These are phyloP conservation scores for Clarireedia monteithiana DNA, from an alignment of 2,329 filamentous ascomycete species.

Conservation along the genomic window DNA sequence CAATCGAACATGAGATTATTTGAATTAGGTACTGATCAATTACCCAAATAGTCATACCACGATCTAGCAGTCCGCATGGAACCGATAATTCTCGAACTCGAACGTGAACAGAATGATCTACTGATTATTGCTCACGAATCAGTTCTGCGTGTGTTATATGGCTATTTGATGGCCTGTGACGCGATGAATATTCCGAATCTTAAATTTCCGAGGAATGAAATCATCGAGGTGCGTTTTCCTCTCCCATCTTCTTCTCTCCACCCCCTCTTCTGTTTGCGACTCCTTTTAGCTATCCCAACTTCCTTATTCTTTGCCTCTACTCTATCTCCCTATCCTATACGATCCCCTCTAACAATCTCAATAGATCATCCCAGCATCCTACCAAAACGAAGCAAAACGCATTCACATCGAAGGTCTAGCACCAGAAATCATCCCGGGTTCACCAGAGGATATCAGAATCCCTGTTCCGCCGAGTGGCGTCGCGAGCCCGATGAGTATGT, in stretches of 20 bases:
- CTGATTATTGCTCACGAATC: conserved; percentile 97
- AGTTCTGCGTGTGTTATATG: conserved; percentile 92
- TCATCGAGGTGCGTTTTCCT: conserved; percentile 63
- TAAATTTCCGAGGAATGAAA: conserved; percentile 91
- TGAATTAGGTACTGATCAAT: neutral
- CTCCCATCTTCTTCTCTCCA: neutral
- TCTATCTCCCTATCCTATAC: neutral
- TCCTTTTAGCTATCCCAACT: neutral
- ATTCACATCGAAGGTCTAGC: conserved; percentile 72
- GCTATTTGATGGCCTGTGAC: conserved; percentile 97
- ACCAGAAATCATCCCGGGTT: conserved; percentile 59
- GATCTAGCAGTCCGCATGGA: conserved; percentile 96
- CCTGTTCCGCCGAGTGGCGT: conserved; percentile 56
- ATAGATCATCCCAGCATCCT: conserved; percentile 86
- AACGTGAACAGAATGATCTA: conserved; percentile 95
- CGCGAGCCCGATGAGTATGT: conserved; percentile 20
- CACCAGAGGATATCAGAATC: conserved; percentile 74
- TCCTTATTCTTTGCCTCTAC: neutral
- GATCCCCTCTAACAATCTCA: neutral
- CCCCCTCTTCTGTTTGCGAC: neutral
- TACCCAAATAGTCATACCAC: conserved; percentile 71
- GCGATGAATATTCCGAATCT: conserved; percentile 89
- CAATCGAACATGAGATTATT: neutral
- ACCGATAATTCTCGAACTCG: conserved; percentile 93
- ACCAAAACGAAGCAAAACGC: conserved; percentile 90